Evolutionary conservation across 164 flowering plant genomes (phyloP).

Genomic region (Macadamia integrifolia): DNA sequence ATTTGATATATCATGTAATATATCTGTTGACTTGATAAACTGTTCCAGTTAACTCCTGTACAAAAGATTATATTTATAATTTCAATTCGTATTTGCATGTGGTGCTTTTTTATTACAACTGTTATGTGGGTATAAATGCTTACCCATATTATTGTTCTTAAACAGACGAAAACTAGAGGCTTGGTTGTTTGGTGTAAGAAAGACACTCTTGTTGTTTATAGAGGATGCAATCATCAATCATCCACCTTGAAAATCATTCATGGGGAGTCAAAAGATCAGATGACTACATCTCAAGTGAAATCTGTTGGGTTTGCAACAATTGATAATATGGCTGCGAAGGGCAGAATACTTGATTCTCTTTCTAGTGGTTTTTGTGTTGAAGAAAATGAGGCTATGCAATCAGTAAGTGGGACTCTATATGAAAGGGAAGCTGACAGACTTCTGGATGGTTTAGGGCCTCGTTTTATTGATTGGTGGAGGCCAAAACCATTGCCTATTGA

Average conservation of each 20-base stretch:
- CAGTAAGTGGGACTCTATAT: slow-evolving; percentile 45
- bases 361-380: slow-evolving; percentile 10
- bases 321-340: slow-evolving; percentile 8
- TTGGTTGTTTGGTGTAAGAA: slow-evolving; percentile 79
- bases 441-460: slow-evolving; percentile 95
- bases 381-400: slow-evolving; percentile 10
- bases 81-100: no score
- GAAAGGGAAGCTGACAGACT: slow-evolving; percentile 88
- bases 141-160: slow-evolving; percentile 1
- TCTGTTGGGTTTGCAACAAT: slow-evolving; percentile 5
- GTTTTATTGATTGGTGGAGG: slow-evolving; percentile 93
- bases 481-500: slow-evolving; percentile 89
- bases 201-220: slow-evolving; percentile 63
- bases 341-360: slow-evolving; percentile 12
- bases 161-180: slow-evolving; percentile 85
- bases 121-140: background rate
- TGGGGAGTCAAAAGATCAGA: slow-evolving; percentile 13
- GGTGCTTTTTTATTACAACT: no score
- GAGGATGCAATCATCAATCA: slow-evolving; percentile 44
- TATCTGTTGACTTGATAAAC: no score
- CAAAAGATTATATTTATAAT: no score
- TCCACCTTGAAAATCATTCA: slow-evolving; percentile 8
- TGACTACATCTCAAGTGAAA: background rate
- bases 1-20: no score
- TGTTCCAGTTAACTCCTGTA: no score